Percentiles rank a stretch among this genome's conserved stretches.
phyloP scores from a whole-genome alignment of 1,139 yeast genomes.

The Tardiomyces depauwii region DNA sequence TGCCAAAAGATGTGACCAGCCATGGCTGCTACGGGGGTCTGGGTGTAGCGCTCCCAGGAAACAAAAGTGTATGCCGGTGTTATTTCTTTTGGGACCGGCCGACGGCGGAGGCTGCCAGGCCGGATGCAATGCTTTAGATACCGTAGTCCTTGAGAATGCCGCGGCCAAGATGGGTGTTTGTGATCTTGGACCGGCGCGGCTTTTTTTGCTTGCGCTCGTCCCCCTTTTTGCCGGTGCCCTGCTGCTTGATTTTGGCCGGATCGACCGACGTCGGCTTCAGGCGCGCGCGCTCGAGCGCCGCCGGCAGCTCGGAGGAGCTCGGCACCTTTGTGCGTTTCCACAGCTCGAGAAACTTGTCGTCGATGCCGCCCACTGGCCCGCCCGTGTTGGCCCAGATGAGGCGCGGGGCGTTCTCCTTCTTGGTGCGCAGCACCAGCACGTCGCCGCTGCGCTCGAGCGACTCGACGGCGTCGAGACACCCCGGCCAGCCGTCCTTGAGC shows the following conservation, averaged over 20 bases:
- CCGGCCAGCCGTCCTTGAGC: constrained; percentile 93
- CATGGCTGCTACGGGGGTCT: too few species aligned
- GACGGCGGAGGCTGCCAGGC: too few species aligned
- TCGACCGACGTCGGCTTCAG: constrained; percentile 95
- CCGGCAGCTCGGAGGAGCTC: constrained; percentile 67
- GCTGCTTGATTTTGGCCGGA: constrained; percentile 74
- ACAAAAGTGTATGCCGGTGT: constrained; percentile 13
- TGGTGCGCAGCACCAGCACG: constrained; percentile 73
- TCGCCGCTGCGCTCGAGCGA: constrained; percentile 67
- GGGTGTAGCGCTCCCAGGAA: not conserved
- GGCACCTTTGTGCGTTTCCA: constrained; percentile 81
- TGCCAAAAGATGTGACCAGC: too few species aligned
- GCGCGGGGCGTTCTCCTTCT: constrained; percentile 85
- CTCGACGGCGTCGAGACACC: constrained; percentile 69
- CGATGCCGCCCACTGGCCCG: constrained; percentile 62
- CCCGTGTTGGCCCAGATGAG: constrained; percentile 84
- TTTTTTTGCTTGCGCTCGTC: constrained; percentile 78
- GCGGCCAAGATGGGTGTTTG: constrained; percentile 84
- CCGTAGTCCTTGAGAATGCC: constrained; percentile 84
- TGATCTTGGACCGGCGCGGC: constrained; percentile 85
- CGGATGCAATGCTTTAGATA: constrained; percentile 4
- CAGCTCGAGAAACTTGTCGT: constrained; percentile 69
- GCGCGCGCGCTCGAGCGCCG: constrained; percentile 67
- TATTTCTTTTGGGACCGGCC: too few species aligned
- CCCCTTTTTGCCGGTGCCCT: constrained; percentile 24